Percentiles rank a stretch among this genome's conserved stretches.
Evolutionary conservation across 305 asterid species (phyloP).

Genomic region (Andrographis paniculata): DNA sequence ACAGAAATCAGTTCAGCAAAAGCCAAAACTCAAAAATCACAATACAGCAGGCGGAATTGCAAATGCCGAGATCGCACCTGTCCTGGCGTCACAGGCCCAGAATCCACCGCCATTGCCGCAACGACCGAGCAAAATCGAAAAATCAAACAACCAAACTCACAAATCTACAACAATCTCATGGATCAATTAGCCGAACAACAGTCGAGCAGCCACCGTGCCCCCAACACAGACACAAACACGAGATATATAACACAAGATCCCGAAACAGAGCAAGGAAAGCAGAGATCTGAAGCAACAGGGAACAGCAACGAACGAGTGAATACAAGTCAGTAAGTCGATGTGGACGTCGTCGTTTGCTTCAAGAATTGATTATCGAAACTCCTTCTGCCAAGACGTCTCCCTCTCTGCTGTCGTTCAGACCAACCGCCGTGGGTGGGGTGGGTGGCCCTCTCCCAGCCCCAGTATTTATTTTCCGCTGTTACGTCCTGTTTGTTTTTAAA

Average conservation of each 20-base stretch:
- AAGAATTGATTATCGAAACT: slow-evolving; percentile 26
- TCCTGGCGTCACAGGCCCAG: slow-evolving; percentile 74
- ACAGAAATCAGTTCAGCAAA: too few relatives aligned
- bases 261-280: slow-evolving; percentile 21
- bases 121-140: slow-evolving; percentile 22
- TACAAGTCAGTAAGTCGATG: too few relatives aligned
- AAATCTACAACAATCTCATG: slow-evolving; percentile 32
- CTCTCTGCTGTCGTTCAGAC: slow-evolving; percentile 18
- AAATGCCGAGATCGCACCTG: slow-evolving; percentile 38
- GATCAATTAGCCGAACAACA: slow-evolving; percentile 26
- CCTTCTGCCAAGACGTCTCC: slow-evolving; percentile 27
- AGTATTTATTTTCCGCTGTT: too few relatives aligned
- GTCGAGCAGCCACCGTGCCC: neutral
- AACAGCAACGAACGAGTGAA: slow-evolving; percentile 11
- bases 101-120: slow-evolving; percentile 44
- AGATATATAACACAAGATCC: slow-evolving; percentile 19
- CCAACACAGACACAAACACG: neutral
- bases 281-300: slow-evolving; percentile 63
- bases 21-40: neutral
- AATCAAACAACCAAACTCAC: slow-evolving; percentile 22
- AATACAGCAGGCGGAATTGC: neutral
- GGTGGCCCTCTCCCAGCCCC: neutral
- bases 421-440: slow-evolving; percentile 32
- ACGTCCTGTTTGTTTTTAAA: neutral
- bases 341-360: slow-evolving; percentile 59